Conservation (phyloP, 140 eudicot genomes). For the Stevia rebaudiana region DNA sequence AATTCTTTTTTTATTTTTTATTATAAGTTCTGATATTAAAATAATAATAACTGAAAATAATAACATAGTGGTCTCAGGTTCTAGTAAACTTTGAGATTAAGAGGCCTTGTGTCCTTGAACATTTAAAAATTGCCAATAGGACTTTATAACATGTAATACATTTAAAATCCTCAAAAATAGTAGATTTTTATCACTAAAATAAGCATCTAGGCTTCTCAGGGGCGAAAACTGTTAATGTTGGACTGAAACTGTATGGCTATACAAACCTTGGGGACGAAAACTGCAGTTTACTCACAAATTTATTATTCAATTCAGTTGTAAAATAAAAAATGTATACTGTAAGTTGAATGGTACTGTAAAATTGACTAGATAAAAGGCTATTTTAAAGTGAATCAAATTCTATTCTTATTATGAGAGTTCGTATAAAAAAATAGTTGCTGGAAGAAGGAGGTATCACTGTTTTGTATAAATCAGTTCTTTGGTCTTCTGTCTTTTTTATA, state of each 20-base stretch:
- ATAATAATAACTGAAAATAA: too few relatives aligned
- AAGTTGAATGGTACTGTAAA: too few relatives aligned
- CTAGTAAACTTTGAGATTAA: too few relatives aligned
- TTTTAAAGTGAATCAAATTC: too few relatives aligned
- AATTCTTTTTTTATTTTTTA: neutral
- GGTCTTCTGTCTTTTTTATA: neutral
- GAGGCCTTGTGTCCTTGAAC: neutral
- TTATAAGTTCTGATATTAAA: neutral
- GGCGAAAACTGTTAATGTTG: too few relatives aligned
- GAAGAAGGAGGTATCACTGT: neutral
- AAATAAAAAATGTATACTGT: too few relatives aligned
- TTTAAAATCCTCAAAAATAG: neutral
- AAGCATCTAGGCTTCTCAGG: too few relatives aligned
- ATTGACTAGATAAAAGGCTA: neutral
- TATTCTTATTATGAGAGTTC: too few relatives aligned
- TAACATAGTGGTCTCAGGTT: neutral
- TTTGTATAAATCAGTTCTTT: neutral
- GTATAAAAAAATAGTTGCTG: too few relatives aligned
- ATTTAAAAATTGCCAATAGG: neutral
- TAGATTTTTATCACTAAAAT: neutral
- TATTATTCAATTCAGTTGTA: neutral
- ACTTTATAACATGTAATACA: neutral
- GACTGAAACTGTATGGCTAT: too few relatives aligned
- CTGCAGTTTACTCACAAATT: too few relatives aligned
- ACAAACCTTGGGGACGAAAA: too few relatives aligned